phyloP scores from a whole-genome alignment of 352 stramenopile genomes.

The Globisporangium yorkense region DNA sequence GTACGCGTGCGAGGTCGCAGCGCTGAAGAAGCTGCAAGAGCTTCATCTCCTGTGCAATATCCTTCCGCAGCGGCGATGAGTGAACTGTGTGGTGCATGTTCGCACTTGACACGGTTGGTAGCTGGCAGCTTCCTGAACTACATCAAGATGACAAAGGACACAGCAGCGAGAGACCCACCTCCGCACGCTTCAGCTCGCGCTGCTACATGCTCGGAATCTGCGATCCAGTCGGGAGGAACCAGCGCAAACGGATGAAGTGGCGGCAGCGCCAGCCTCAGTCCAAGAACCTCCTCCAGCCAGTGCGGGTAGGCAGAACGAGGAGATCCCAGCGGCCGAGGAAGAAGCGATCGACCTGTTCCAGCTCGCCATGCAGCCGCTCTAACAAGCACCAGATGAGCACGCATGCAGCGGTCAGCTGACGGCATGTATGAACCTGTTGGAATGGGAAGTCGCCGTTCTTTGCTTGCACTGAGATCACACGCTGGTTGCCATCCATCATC shows the following conservation, averaged over 20 bases:
- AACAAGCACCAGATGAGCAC: neutral
- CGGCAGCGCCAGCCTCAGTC: too few relatives aligned
- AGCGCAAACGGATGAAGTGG: neutral
- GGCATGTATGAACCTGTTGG: too few relatives aligned
- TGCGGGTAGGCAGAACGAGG: neutral
- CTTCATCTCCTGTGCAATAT: slow-evolving; percentile 70
- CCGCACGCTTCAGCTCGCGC: slow-evolving; percentile 45
- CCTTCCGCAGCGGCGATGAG: slow-evolving; percentile 15
- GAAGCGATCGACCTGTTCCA: slow-evolving; percentile 10
- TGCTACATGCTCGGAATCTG: slow-evolving; percentile 29
- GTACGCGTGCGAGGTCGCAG: slow-evolving; percentile 31
- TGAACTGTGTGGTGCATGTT: neutral
- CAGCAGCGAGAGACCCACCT: slow-evolving; percentile 57
- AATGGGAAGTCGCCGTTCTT: neutral
- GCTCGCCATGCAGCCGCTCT: slow-evolving; percentile 12
- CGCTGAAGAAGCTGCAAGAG: slow-evolving; percentile 38
- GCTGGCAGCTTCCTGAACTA: neutral
- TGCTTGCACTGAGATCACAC: neutral
- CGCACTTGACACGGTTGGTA: neutral
- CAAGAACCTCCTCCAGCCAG: too few relatives aligned
- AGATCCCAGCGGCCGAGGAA: neutral
- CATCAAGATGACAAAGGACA: slow-evolving; percentile 7
- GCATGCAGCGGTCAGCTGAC: too few relatives aligned
- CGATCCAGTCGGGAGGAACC: neutral
- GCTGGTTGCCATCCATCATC: neutral